A percentile compares a stretch with the other conserved stretches of the same genome.
Evolutionary conservation across 305 asterid genomes (phyloP).

Genomic region (Stenogyne calaminthoides): DNA sequence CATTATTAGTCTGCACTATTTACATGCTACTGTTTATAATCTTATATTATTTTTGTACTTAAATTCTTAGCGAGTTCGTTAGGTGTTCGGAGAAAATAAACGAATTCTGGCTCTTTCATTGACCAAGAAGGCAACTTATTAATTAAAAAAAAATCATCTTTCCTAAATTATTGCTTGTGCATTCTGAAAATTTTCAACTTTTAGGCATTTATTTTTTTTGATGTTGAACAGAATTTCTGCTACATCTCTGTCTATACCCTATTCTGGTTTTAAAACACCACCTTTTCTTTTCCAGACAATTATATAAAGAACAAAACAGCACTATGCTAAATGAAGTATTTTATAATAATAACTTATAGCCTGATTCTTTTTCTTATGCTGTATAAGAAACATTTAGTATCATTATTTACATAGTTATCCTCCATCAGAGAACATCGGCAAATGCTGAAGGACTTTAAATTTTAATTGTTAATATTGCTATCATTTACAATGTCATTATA

Average conservation of each 20-base stretch:
- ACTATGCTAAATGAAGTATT: not conserved
- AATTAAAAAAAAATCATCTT: not conserved
- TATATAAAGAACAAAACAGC: not conserved
- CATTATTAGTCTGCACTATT: not conserved
- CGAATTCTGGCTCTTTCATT: not conserved
- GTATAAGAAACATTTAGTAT: not conserved
- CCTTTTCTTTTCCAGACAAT: not conserved
- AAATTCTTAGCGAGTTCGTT: not conserved
- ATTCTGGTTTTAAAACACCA: not conserved
- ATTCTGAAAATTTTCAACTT: not conserved
- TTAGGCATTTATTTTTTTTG: not conserved
- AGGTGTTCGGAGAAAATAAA: not conserved
- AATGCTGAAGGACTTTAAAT: not conserved
- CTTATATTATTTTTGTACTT: not conserved
- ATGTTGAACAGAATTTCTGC: not conserved
- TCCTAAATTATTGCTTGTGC: not conserved
- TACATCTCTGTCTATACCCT: not conserved
- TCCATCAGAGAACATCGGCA: not conserved
- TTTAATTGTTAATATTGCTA: not conserved
- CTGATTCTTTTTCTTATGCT: not conserved
- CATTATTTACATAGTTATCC: not conserved
- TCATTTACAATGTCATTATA: not conserved
- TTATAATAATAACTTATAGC: not conserved
- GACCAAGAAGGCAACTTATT: not conserved
- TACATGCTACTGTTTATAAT: not conserved